Evolutionary conservation across 169 alveolate species (phyloP), one percentile per base, ranked within the genome.

Genomic region (Cryptosporidium sp.): DNA sequence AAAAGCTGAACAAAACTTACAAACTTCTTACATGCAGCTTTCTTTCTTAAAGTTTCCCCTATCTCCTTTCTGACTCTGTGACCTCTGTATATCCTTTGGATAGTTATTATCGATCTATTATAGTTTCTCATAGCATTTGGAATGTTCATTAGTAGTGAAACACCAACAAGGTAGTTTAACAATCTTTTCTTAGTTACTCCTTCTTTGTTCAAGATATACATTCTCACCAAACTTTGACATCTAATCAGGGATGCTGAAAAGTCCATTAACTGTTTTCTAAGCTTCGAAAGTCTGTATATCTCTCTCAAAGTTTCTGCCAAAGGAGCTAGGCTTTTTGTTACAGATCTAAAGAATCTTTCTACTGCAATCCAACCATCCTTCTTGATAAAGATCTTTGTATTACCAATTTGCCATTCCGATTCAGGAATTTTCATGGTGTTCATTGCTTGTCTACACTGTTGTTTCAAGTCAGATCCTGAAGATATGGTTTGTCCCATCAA

Each of bases 301-400:
- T 75, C 75, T 33, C 86, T 86, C 33, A 92, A 71, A 55, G 29
- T 74, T 48, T 86, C 73, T 33, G 87, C 89, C 41, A 92, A 75
- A 48, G 94, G 94, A 70, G 62, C 65, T 39, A 92, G 51, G 65
- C 85, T 92, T 31, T 86, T 85, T 73, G 87, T 87, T 10, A 80
- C 91, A 9, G 92, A 59, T 8, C 94, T 23, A 75, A 92, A 87
- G 62, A 70, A 87, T 45, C 89, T 51, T 45, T 92, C 94, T 16
- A 92, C 91, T 50, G 92, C 85, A 10, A 92, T 70, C 94, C 94
- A 92, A 39, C 94, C 94, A 3, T 71, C 84, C 52, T 92, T 92
- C 18, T 92, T 86, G 69, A 92, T 61, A 39, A 92, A 92, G 29
- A 92, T 70, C 26, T 86, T 92, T 7, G 94, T 67, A 23, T 55